Evolutionary conservation across 208 protist genomes (phyloP), one percentile per base, ranked within the genome.

Genomic region (Strigomonas culicis): DNA sequence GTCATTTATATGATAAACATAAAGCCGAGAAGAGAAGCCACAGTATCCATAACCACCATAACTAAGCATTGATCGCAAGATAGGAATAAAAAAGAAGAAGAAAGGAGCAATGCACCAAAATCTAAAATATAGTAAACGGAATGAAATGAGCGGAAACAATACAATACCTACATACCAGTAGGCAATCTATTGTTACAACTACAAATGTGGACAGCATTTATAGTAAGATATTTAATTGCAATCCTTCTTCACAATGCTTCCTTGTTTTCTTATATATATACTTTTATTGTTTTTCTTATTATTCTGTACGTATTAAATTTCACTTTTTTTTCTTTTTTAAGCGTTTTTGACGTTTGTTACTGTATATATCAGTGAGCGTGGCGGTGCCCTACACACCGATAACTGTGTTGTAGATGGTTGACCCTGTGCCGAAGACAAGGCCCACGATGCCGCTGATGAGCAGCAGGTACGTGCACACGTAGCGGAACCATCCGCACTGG

Each of bases 401-500:
- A 11, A 61, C 57, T 21, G 63, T 62, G 24, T 41, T 47, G 53
- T 76, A 76, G 31, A 80, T 72, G 13, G 69, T 46, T 2, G 60
- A n/a, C 6, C 49, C 60, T 7, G 64, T 80, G 32, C 74, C 74
- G 49, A 80, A 70, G 4, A 80, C 69, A 32, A 75, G 39, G 17
- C 30, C 64, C 25, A 80, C 53, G 2, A 80, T 65, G 30, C 74
- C 74, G 32, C 60, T 49, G 22, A 80, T 68, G 6, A 80, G 55
- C n/a, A 80, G 44, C 4, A 69, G 28, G 60, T 85, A 88, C 11
- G 82, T 85, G 59, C 74, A 72, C 46, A 80, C 58, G 63, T 80
- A 84, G 32, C 72, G 75, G 41, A 85, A 80, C 66, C 63, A 79
- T 28, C 72, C 70, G 31, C 73, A 68, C 34, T 75, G 68, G 31